These are phyloP conservation scores for Eragrostis nindensis DNA, from an alignment of 176 grass and related monocot species.

Conservation along the genomic window DNA sequence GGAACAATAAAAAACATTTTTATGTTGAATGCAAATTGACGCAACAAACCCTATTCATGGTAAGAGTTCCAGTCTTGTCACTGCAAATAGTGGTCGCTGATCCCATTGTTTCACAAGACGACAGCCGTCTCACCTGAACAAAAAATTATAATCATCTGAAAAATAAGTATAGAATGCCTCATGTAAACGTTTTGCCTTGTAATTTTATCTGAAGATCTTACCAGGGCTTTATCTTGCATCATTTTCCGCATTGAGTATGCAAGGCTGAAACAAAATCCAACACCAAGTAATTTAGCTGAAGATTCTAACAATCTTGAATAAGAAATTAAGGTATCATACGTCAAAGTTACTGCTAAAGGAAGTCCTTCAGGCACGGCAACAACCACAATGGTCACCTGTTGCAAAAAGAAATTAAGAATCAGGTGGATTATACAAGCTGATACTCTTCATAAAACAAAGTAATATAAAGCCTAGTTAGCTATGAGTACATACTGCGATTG, in stretches of 20 bases:
- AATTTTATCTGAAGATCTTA: slow-evolving; percentile 27
- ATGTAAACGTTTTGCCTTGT: too few species aligned
- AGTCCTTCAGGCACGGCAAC: slow-evolving; percentile 99
- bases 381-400: slow-evolving; percentile 90
- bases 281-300: slow-evolving; percentile 34
- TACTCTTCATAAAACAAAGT: too few species aligned
- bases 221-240: slow-evolving; percentile 95
- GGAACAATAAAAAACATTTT: too few species aligned
- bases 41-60: slow-evolving; percentile 81
- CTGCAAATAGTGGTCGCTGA: slow-evolving; percentile 98
- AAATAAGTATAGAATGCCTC: too few species aligned
- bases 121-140: slow-evolving; percentile 82
- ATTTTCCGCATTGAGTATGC: slow-evolving; percentile 98
- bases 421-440: not conserved
- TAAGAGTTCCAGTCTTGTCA: slow-evolving; percentile 97
- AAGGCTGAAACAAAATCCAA: slow-evolving; percentile 65
- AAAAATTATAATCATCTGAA: not conserved
- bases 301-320: slow-evolving; percentile 32
- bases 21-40: not conserved
- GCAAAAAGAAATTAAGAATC: slow-evolving; percentile 38
- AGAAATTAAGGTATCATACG: slow-evolving; percentile 52
- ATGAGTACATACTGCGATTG: slow-evolving; percentile 77
- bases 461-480: too few species aligned
- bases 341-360: slow-evolving; percentile 94
- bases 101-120: slow-evolving; percentile 97